phyloP scores from a whole-genome alignment of 179 eudicot genomes.

The Carnegiea gigantea region DNA sequence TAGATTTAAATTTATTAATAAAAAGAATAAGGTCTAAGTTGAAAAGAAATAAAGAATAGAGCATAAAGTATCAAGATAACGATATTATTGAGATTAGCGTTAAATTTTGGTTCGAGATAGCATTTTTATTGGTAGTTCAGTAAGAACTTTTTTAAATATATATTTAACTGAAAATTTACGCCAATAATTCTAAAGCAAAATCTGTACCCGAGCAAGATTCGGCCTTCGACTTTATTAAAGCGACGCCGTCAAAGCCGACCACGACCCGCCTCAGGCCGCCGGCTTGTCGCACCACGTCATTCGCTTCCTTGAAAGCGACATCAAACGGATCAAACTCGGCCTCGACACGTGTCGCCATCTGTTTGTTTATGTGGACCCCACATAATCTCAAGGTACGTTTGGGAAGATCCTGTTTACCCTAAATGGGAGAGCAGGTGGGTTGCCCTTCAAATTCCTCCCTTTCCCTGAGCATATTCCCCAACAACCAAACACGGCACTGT shows the following conservation, averaged over 20 bases:
- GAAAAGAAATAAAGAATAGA: too few species aligned
- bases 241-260: conserved; percentile 10
- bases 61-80: too few species aligned
- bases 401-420: conserved; percentile 7
- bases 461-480: background rate
- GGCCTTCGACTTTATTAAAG: background rate
- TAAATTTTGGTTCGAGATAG: too few species aligned
- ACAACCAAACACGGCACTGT: conserved; percentile 10
- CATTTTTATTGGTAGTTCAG: too few species aligned
- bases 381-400: conserved; percentile 15
- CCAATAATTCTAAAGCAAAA: too few species aligned
- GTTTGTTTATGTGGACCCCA: background rate
- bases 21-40: too few species aligned
- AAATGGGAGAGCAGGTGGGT: conserved; percentile 6
- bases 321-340: background rate
- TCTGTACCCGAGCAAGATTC: too few species aligned
- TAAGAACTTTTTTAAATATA: too few species aligned
- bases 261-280: conserved; percentile 10
- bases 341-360: background rate
- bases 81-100: too few species aligned
- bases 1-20: too few species aligned
- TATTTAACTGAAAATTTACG: too few species aligned
- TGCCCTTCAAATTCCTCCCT: conserved; percentile 2
- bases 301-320: conserved; percentile 14
- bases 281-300: conserved; percentile 20